These are phyloP conservation scores for Brassica juncea DNA, from an alignment of 345 rosid species.

Conservation along the genomic window DNA sequence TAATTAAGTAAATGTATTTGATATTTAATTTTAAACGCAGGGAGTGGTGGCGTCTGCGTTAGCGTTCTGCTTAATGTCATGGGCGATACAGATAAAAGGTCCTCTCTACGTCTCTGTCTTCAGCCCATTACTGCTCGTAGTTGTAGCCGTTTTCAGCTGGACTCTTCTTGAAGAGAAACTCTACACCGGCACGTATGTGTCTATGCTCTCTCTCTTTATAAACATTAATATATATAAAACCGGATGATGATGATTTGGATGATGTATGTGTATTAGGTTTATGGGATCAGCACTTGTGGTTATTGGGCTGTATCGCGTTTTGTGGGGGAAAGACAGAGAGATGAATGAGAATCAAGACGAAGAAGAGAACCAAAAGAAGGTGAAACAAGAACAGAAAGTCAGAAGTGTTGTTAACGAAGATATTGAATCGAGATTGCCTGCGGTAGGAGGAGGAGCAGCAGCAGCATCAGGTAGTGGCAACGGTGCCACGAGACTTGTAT, in stretches of 20 bases:
- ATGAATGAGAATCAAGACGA: constrained; percentile 20
- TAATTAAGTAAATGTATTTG: background rate
- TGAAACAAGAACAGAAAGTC: constrained; percentile 6
- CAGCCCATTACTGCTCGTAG: constrained; percentile 72
- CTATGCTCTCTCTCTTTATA: background rate
- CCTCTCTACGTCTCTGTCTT: constrained; percentile 89
- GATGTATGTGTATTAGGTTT: constrained; percentile 40
- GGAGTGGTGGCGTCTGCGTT: constrained; percentile 75
- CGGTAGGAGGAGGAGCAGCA: background rate
- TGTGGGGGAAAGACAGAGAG: constrained; percentile 92
- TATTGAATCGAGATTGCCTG: constrained; percentile 35
- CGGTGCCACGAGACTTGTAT: constrained; percentile 19
- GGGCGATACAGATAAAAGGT: constrained; percentile 76
- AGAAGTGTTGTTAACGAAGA: constrained; percentile 31
- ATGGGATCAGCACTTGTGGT: constrained; percentile 74
- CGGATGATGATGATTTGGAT: background rate
- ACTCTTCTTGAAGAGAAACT: constrained; percentile 77
- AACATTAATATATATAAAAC: background rate
- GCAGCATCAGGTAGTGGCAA: constrained; percentile 10
- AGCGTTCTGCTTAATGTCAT: constrained; percentile 65
- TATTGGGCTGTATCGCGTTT: constrained; percentile 69
- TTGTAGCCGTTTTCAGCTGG: constrained; percentile 80
- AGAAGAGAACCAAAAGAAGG: constrained; percentile 12
- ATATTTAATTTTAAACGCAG: constrained; percentile 39
- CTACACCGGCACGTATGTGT: constrained; percentile 71